Percentiles rank a stretch among this genome's conserved stretches.
Evolutionary conservation across 2,329 filamentous ascomycete species (phyloP).

Genomic region (Coniochaeta sp.): DNA sequence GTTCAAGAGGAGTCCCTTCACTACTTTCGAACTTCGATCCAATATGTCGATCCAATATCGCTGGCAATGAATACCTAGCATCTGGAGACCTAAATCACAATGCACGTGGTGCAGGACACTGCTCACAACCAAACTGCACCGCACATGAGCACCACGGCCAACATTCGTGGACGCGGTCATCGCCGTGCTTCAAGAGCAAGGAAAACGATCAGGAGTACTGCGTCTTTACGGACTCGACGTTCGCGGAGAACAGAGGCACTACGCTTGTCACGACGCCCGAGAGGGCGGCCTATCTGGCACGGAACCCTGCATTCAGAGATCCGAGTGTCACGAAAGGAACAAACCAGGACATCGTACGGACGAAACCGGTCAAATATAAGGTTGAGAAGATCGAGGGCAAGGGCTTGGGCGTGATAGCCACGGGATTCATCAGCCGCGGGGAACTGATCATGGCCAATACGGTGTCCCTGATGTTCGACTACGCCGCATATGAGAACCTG

Average conservation of each 20-base stretch:
- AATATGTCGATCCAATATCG: not conserved
- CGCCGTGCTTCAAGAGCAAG: conserved; percentile 18
- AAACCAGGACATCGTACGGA: conserved; percentile 17
- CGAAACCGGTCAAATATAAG: conserved; percentile 17
- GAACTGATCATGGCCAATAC: conserved; percentile 33
- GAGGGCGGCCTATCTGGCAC: conserved; percentile 20
- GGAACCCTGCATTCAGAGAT: conserved; percentile 19
- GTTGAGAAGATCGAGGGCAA: conserved; percentile 29
- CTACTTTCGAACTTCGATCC: not conserved
- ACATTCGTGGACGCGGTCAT: not conserved
- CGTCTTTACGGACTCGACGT: conserved; percentile 24
- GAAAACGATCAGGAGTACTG: conserved; percentile 18
- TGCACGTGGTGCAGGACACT: not conserved
- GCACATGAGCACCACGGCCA: not conserved
- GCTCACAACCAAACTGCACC: not conserved
- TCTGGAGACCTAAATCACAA: not conserved
- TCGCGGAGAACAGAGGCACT: conserved; percentile 28
- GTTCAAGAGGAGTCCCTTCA: not conserved
- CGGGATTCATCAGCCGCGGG: conserved; percentile 22
- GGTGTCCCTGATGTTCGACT: conserved; percentile 29
- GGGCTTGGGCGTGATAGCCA: conserved; percentile 28
- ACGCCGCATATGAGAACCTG: conserved; percentile 24
- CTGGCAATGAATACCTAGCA: not conserved
- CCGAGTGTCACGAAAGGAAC: conserved; percentile 12
- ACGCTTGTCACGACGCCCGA: conserved; percentile 26